Evolutionary conservation across 441 rosid genomes (phyloP).

Genomic region (Cnidoscolus chayamansa): DNA sequence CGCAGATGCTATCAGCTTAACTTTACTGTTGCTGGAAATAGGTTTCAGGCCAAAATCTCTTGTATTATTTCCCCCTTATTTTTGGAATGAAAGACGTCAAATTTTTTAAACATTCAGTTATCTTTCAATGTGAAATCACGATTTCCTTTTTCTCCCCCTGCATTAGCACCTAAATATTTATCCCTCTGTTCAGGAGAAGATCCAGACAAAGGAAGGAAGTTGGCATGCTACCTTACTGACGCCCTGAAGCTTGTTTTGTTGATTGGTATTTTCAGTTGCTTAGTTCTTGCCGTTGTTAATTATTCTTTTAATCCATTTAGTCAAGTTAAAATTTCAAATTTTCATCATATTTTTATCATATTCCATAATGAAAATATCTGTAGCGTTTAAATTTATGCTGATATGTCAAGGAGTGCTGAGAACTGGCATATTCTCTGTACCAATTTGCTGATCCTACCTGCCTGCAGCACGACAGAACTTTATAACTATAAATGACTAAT

Average conservation of each 20-base stretch:
- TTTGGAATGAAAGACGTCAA: not conserved
- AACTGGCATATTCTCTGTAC: not conserved
- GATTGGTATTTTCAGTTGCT: constrained; percentile 45
- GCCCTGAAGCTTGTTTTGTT: constrained; percentile 86
- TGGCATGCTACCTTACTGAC: constrained; percentile 64
- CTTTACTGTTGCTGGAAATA: not conserved
- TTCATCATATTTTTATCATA: not conserved
- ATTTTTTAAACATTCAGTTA: not conserved
- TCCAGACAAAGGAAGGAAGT: constrained; percentile 50
- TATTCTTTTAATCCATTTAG: not conserved
- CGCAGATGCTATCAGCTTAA: not conserved
- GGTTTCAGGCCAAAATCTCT: not conserved
- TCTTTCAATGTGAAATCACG: not conserved
- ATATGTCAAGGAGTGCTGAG: not conserved
- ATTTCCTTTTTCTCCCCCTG: not conserved
- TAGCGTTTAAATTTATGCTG: not conserved
- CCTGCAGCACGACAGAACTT: not conserved
- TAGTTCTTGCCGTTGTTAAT: not conserved
- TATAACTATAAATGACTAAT: constrained; percentile 1
- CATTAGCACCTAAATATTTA: constrained; percentile 4
- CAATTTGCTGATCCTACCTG: not conserved
- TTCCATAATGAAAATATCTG: not conserved
- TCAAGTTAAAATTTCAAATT: not conserved
- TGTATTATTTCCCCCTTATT: constrained; percentile 1
- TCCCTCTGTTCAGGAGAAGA: constrained; percentile 44